phyloP scores from a whole-genome alignment of 208 protist genomes.

The Endotrypanum monterogeii region DNA sequence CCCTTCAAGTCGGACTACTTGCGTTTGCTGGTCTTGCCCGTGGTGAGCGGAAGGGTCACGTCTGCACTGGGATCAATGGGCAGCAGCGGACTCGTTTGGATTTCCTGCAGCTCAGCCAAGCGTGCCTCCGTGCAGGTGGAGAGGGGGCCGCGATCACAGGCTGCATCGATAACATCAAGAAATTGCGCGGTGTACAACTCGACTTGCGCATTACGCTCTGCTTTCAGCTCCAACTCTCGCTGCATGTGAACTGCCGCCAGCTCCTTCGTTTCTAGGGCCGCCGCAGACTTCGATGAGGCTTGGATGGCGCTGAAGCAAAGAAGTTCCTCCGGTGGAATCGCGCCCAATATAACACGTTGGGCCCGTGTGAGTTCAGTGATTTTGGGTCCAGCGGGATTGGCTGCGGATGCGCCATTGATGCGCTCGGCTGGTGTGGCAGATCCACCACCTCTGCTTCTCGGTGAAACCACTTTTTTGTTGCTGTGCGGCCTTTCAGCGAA shows the following conservation, averaged over 20 bases:
- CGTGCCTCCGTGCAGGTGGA: conserved; percentile 46
- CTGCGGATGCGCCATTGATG: not conserved
- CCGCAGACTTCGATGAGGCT: conserved; percentile 1
- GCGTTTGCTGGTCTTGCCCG: conserved; percentile 22
- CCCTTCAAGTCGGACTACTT: conserved; percentile 9
- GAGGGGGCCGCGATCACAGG: conserved; percentile 60
- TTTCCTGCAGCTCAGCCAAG: conserved; percentile 39
- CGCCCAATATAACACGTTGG: conserved; percentile 13
- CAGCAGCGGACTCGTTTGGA: conserved; percentile 59
- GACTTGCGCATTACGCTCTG: conserved; percentile 1
- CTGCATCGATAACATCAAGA: conserved; percentile 43
- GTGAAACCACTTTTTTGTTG: not conserved
- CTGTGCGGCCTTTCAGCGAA: not conserved
- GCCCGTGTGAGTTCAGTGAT: conserved; percentile 1
- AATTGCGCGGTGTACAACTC: conserved; percentile 18
- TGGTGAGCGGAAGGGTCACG: conserved; percentile 34
- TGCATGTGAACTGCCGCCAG: conserved; percentile 1
- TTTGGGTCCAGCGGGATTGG: not conserved
- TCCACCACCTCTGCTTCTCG: conserved; percentile 4
- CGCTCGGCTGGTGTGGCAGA: not conserved
- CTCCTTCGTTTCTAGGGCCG: conserved; percentile 11
- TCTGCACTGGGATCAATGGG: conserved; percentile 62
- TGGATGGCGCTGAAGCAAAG: conserved; percentile 19
- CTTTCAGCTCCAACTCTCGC: conserved; percentile 11
- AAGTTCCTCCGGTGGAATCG: conserved; percentile 14